Evolutionary conservation across 208 protist genomes (phyloP).

Genomic region (Crithidia expoeki): DNA sequence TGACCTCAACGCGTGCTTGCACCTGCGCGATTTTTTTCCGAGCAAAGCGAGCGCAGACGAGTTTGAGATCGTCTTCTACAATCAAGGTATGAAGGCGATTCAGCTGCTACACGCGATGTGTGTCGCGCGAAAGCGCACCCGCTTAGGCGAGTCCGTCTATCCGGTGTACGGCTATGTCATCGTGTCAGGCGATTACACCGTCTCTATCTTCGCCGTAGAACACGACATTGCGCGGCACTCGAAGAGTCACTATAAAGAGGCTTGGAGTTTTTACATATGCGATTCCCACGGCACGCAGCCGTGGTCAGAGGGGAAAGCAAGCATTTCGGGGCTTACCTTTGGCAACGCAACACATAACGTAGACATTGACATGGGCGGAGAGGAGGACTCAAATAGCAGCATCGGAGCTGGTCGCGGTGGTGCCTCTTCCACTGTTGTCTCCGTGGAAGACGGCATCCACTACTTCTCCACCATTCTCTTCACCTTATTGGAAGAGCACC

Average conservation of each 20-base stretch:
- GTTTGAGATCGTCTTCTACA: conserved; percentile 88
- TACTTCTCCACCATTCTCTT: conserved; percentile 85
- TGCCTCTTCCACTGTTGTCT: conserved; percentile 15
- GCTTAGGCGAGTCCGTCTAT: conserved; percentile 13
- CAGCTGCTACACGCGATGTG: conserved; percentile 69
- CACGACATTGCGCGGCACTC: conserved; percentile 45
- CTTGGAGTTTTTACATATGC: conserved; percentile 85
- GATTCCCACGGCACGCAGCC: conserved; percentile 90
- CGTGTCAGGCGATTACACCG: conserved; percentile 88
- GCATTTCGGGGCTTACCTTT: conserved; percentile 68
- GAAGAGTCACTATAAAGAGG: conserved; percentile 46
- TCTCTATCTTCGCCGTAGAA: conserved; percentile 77
- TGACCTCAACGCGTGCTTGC: conserved; percentile 79
- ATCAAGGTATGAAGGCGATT: conserved; percentile 53
- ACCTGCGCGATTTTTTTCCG: conserved; percentile 79
- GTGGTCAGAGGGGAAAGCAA: conserved; percentile 82
- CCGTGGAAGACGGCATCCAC: conserved; percentile 71
- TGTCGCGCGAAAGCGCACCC: conserved; percentile 18
- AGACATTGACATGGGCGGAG: not conserved
- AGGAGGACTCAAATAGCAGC: conserved; percentile 1
- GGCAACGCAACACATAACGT: conserved; percentile 26
- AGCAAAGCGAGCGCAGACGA: conserved; percentile 64
- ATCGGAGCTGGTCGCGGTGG: not conserved
- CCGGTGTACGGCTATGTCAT: conserved; percentile 87
- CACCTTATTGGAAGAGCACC: conserved; percentile 82